Conservation (phyloP, 805 yeast genomes). For the Komagataella pastoris region DNA sequence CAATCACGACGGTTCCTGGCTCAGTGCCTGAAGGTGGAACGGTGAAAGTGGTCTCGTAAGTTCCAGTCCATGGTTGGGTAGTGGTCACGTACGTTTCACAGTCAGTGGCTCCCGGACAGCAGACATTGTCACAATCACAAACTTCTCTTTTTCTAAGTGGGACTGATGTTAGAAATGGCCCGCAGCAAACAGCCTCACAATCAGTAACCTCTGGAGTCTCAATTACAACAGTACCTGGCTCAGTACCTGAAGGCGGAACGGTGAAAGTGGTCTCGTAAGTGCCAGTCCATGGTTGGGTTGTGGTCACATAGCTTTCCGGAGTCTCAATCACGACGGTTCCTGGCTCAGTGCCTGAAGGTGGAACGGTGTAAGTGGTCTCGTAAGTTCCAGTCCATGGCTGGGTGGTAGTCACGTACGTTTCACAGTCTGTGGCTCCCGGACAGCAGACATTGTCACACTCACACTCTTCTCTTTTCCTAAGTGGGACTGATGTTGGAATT, state of each 20-base stretch:
- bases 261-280: background rate
- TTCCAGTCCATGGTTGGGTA: background rate
- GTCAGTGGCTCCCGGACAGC: background rate
- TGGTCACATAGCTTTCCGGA: background rate
- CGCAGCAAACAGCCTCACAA: too few relatives aligned
- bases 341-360: background rate
- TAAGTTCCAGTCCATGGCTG: background rate
- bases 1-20: background rate
- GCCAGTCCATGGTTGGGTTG: background rate
- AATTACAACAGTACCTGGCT: background rate
- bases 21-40: background rate
- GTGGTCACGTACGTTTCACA: background rate
- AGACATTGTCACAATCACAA: background rate
- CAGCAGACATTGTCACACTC: background rate
- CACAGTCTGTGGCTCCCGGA: background rate
- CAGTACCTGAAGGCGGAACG: background rate
- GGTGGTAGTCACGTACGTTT: background rate
- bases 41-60: background rate
- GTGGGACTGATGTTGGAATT: too few relatives aligned
- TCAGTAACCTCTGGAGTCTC: background rate
- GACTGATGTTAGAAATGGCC: too few relatives aligned
- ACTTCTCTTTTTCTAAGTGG: too few relatives aligned
- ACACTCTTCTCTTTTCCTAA: too few relatives aligned
- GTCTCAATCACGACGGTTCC: background rate
- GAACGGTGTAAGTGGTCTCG: background rate